phyloP scores from a whole-genome alignment of 768 basidiomycete species.

The Strobilomyces confusus region DNA sequence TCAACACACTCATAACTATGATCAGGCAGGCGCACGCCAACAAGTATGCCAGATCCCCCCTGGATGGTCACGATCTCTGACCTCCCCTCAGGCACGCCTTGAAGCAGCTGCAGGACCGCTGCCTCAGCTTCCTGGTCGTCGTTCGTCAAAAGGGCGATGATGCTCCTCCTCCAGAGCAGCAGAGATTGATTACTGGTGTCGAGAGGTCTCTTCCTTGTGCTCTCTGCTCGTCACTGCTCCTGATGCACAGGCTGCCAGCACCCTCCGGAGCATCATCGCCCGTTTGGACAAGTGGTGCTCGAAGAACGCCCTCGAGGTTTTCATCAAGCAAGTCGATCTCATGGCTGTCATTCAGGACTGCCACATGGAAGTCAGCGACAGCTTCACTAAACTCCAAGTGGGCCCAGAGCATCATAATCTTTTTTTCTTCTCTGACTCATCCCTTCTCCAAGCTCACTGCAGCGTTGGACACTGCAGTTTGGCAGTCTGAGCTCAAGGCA shows the following conservation, averaged over 20 bases:
- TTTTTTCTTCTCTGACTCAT: constrained; percentile 7
- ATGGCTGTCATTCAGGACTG: constrained; percentile 42
- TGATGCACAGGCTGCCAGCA: constrained; percentile 20
- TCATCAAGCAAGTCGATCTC: constrained; percentile 45
- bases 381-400: constrained; percentile 47
- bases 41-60: constrained; percentile 30
- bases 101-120: constrained; percentile 44
- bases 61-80: constrained; percentile 2
- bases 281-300: constrained; percentile 45
- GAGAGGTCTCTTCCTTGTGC: constrained; percentile 24
- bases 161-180: constrained; percentile 28
- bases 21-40: constrained; percentile 48
- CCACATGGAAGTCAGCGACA: constrained; percentile 43
- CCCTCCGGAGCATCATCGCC: constrained; percentile 33
- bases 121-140: constrained; percentile 39
- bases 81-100: constrained; percentile 36
- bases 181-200: constrained; percentile 31
- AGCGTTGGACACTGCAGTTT: constrained; percentile 42
- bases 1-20: constrained; percentile 42
- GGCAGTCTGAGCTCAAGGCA: constrained; percentile 43
- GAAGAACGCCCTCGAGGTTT: constrained; percentile 37
- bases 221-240: background rate
- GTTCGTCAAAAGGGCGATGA: constrained; percentile 34
- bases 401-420: background rate
- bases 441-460: constrained; percentile 40